Evolutionary conservation across 768 basidiomycete species (phyloP), one percentile per base, ranked within the genome.

Genomic region (Mycena chlorophos): DNA sequence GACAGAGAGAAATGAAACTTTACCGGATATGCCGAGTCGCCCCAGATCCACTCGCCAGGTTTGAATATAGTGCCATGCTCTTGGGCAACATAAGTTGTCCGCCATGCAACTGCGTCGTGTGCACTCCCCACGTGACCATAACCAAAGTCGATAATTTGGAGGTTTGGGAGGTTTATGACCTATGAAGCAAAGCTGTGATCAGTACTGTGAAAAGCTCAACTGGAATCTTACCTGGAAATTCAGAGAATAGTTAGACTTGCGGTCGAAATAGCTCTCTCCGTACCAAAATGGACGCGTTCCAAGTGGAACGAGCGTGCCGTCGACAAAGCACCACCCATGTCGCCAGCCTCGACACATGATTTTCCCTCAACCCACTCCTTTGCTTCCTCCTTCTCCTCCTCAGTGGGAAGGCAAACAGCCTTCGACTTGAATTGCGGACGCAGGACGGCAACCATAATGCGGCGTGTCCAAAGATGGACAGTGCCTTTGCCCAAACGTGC

Each of bases 11-110:
- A 57, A 29, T 29, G 38, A 16, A 22, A 10, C 28, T 45, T 6
- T 28, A 39, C 57, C 4, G 73, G 69, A 60, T 75, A 75, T 12
- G 74, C 71, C 16, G 74, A 73, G 60, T 75, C 74, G 17, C 65
- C 72, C 72, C 73, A 75, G 20, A 74, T 61, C 26, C 51, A 74
- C 39, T 74, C 73, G 3, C 55, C 61, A 19, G 48, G 56, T 6
- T 58, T 45, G 16, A 75, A 55, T 5, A 75, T 34, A 1, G n/a
- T 37, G 0, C 50, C 27, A 52, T 67, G 66, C 13, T 71, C 52
- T 28, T 65, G 60, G 26, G 29, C 31, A 4, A 68, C 40, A 3
- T 43, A 23, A 1, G 72, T 73, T 8, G 64, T 28, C 27, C 65
- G 34, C 61, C 60, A 75, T 12, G 71, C 72, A 4, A 67, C 67